Evolutionary conservation across 768 basidiomycete genomes (phyloP).

Genomic region (Tylopilus sp.): DNA sequence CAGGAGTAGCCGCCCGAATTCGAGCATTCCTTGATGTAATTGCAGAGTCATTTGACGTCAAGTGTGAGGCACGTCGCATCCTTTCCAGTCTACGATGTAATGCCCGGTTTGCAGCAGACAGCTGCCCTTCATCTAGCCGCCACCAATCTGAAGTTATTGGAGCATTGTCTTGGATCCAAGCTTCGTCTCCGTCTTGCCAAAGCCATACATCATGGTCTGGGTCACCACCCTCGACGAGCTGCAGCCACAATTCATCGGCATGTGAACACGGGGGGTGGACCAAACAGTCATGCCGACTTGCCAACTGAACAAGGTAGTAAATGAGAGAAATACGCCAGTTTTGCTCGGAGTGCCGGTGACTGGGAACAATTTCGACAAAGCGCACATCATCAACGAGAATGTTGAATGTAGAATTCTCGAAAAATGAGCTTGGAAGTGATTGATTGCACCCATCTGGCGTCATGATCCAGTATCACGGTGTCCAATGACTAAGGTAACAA

Average conservation of each 20-base stretch:
- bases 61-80: background rate
- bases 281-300: background rate
- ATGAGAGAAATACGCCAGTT: background rate
- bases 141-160: background rate
- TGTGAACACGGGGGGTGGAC: background rate
- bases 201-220: slow-evolving; percentile 1
- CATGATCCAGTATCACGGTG: too few species aligned
- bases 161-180: slow-evolving; percentile 1
- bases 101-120: background rate
- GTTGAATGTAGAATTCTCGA: background rate
- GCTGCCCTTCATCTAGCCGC: background rate
- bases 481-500: too few species aligned
- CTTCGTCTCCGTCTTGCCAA: background rate
- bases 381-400: background rate
- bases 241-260: background rate
- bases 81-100: background rate
- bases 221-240: background rate
- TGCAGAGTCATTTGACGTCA: background rate
- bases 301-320: background rate
- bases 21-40: background rate
- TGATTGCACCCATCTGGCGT: background rate
- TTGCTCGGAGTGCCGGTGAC: background rate
- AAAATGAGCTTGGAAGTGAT: background rate
- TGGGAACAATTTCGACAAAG: background rate
- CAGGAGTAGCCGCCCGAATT: background rate